Evolutionary conservation across 2,329 filamentous ascomycete species (phyloP), one percentile per base, ranked within the genome.

Genomic region (Paecilomyces dactylethromorphus): DNA sequence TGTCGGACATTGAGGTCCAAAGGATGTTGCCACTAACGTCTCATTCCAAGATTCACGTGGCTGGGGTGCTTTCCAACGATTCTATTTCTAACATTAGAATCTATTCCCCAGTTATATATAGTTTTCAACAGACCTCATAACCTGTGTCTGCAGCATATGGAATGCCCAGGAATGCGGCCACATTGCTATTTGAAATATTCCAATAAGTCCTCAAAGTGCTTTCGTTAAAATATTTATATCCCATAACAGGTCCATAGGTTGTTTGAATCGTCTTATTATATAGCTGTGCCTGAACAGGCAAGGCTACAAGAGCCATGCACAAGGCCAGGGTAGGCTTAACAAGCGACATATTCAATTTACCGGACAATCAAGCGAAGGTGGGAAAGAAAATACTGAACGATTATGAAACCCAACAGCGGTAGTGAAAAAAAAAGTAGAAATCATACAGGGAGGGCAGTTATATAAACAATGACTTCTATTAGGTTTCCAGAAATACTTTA

Each of bases 101-200:
- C 32, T 33, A 10, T 13, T 10, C 32, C 12, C 32, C 10, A 33
- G 12, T 33, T 3, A 33, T 33, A 33, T 3, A 33, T 33, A 33
- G 32, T 33, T 7, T 33, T 33, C 2, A 33, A 33, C 32, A 33
- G 12, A 33, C 32, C 32, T 33, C 32, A 21, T 68, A 67, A 7
- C 63, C 61, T 11, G 67, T 70, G 52, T 70, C 67, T n/a, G 66
- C 62, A 8, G 65, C 68, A 55, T 64, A 70, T 29, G 61, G 66
- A n/a, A 69, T 61, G 21, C 63, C 64, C 26, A 66, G 53, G 18
- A 65, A 70, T 8, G 66, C 64, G 3, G 68, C 64, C 12, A 68
- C 64, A 29, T 65, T 65, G 51, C 55, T 58, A 31, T 62, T 62
- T 18, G 55, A 59, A n/a, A 58, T 33, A 18, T 61, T 64, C 51